Percentiles rank a stretch among this genome's conserved stretches.
Conservation (phyloP, 495 filamentous ascomycete species). For the Xylaria flabelliformis region DNA sequence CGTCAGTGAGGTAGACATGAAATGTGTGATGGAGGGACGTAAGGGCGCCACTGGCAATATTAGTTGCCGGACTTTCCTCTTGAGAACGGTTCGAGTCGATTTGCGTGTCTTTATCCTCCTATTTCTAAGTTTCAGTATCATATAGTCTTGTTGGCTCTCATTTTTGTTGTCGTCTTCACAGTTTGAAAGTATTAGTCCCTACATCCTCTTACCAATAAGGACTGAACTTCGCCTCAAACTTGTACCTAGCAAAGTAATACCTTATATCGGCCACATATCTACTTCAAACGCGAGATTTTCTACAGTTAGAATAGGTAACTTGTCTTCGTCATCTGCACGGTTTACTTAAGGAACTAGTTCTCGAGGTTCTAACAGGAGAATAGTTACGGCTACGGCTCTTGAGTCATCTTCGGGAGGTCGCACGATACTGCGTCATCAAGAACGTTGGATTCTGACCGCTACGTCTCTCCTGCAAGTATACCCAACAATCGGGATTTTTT, state of each 20-base stretch:
- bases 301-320: not conserved
- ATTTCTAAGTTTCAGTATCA: not conserved
- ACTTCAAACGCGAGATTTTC: constrained; percentile 17
- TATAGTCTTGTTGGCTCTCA: not conserved
- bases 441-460: constrained; percentile 41
- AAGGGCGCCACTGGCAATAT: constrained; percentile 28
- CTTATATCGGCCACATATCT: constrained; percentile 12
- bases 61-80: constrained; percentile 31
- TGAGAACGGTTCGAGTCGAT: constrained; percentile 2
- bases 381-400: constrained; percentile 38
- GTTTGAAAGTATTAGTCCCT: not conserved
- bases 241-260: constrained; percentile 9
- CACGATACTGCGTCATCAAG: constrained; percentile 44
- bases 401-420: constrained; percentile 43
- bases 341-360: constrained; percentile 17
- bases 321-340: constrained; percentile 3
- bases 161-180: not conserved
- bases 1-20: constrained; percentile 6
- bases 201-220: constrained; percentile 1
- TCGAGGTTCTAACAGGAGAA: constrained; percentile 24
- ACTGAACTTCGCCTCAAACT: constrained; percentile 10
- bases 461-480: constrained; percentile 41
- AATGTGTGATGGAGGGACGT: constrained; percentile 21
- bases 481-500: constrained; percentile 34
- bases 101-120: not conserved